These are phyloP conservation scores for Rossbeevera mucosa DNA, from an alignment of 768 basidiomycete species.

Conservation along the genomic window DNA sequence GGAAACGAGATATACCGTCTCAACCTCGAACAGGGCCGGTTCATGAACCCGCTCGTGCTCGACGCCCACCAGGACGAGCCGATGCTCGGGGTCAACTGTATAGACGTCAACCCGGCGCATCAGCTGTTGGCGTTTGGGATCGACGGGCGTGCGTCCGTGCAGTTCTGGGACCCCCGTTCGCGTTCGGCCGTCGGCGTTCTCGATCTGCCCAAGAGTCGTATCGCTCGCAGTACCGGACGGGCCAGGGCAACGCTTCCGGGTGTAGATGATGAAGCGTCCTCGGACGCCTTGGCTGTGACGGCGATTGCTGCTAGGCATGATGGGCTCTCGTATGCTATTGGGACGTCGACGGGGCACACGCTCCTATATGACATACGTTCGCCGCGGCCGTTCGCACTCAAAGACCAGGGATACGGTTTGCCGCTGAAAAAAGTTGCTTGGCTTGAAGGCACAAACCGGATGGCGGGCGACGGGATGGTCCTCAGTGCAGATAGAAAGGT, in stretches of 20 bases:
- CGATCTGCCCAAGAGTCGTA: constrained; percentile 49
- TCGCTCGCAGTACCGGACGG: constrained; percentile 41
- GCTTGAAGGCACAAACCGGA: constrained; percentile 82
- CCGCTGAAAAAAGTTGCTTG: constrained; percentile 81
- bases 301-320: constrained; percentile 82
- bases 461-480: constrained; percentile 85
- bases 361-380: constrained; percentile 92
- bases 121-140: constrained; percentile 86
- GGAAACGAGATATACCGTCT: constrained; percentile 89
- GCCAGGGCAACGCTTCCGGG: constrained; percentile 30
- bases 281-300: constrained; percentile 55
- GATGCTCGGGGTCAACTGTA: constrained; percentile 80
- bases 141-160: constrained; percentile 81
- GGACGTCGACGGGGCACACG: constrained; percentile 93
- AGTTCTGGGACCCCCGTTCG: constrained; percentile 95
- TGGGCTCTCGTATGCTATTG: constrained; percentile 90
- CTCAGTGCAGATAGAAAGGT: constrained; percentile 95
- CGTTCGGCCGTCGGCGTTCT: constrained; percentile 69
- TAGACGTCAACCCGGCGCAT: constrained; percentile 92
- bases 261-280: constrained; percentile 30
- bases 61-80: constrained; percentile 46
- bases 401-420: constrained; percentile 96
- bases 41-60: constrained; percentile 75
- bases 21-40: constrained; percentile 93
- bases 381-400: constrained; percentile 74